phyloP scores from a whole-genome alignment of 257 asterid genomes.

The Eucommia ulmoides region DNA sequence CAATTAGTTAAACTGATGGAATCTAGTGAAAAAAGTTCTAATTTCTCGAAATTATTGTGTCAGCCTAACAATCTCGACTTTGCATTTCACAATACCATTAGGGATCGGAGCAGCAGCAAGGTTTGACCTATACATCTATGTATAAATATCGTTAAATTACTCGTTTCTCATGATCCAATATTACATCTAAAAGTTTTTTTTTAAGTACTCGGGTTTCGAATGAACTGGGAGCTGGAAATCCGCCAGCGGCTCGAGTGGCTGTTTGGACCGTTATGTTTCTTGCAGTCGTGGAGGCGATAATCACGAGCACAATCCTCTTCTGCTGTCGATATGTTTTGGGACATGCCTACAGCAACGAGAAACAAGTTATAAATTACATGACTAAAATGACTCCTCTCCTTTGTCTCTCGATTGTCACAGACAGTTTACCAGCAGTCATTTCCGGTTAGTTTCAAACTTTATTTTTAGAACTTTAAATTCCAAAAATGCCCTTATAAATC shows the following conservation, averaged over 20 bases:
- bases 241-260: conserved; percentile 37
- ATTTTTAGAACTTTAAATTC: not conserved
- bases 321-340: conserved; percentile 35
- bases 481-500: not conserved
- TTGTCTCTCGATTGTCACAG: conserved; percentile 41
- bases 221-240: conserved; percentile 69
- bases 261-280: conserved; percentile 29
- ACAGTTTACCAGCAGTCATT: conserved; percentile 46
- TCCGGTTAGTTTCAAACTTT: conserved; percentile 27
- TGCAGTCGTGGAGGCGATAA: conserved; percentile 30
- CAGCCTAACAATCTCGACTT: conserved; percentile 49
- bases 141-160: not conserved
- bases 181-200: not conserved
- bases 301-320: conserved; percentile 28
- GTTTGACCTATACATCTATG: conserved; percentile 16
- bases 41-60: no score
- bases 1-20: no score
- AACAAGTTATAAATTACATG: conserved; percentile 41
- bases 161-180: not conserved
- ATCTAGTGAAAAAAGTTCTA: no score
- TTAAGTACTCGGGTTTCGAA: conserved; percentile 61
- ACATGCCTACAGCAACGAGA: conserved; percentile 42
- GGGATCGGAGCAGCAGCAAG: conserved; percentile 75
- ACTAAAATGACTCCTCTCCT: conserved; percentile 50
- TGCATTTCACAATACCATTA: conserved; percentile 56